Percentiles rank a stretch among this genome's conserved stretches.
Evolutionary conservation across 345 rosid species (phyloP).

Genomic region (Murraya paniculata): DNA sequence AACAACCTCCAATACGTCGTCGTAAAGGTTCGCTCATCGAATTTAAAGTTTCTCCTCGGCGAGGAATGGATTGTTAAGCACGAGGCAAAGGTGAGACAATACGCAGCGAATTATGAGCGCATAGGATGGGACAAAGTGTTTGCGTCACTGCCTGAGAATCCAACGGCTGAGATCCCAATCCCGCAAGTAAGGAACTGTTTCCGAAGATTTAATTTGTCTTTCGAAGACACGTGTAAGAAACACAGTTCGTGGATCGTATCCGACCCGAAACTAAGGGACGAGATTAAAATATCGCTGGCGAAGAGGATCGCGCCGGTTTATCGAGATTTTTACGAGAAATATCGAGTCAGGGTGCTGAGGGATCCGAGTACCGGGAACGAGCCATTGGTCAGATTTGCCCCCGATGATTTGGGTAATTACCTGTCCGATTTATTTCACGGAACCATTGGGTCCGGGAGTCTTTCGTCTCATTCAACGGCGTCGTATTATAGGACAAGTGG

Average conservation of each 20-base stretch:
- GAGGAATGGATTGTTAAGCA: constrained; percentile 62
- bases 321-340: constrained; percentile 42
- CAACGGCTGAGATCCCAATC: constrained; percentile 28
- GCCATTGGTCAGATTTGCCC: constrained; percentile 48
- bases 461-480: constrained; percentile 24
- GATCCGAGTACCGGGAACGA: constrained; percentile 11
- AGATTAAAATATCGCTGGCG: constrained; percentile 53
- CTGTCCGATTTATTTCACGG: constrained; percentile 45
- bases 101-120: constrained; percentile 60
- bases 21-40: constrained; percentile 55
- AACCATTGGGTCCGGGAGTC: constrained; percentile 31
- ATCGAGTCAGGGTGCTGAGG: constrained; percentile 24
- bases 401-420: constrained; percentile 60
- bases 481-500: constrained; percentile 12
- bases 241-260: constrained; percentile 62
- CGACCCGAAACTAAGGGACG: constrained; percentile 50
- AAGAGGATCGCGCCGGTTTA: constrained; percentile 44
- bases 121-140: constrained; percentile 63
- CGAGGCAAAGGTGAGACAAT: constrained; percentile 51
- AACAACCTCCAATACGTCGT: constrained; percentile 79
- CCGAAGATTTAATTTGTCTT: constrained; percentile 48
- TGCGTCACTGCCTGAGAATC: constrained; percentile 36
- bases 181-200: constrained; percentile 35
- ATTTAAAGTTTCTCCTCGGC: constrained; percentile 48
- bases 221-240: constrained; percentile 52